These are phyloP conservation scores for Pseudopithomyces chartarum DNA, from an alignment of 2,329 filamentous ascomycete genomes.

Conservation along the genomic window DNA sequence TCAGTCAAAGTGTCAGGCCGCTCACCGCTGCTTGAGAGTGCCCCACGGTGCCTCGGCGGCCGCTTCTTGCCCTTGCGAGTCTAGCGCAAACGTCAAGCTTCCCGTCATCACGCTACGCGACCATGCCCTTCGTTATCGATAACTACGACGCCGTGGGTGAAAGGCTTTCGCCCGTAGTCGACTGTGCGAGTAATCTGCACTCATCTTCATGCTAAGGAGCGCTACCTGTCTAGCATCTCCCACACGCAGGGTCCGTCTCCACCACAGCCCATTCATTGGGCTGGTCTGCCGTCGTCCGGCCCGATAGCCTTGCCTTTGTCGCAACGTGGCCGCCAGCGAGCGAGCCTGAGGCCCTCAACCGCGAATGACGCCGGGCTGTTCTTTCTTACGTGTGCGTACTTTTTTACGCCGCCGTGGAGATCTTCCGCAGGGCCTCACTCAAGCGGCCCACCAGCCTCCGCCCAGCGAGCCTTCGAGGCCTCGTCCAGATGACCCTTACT, in stretches of 20 bases:
- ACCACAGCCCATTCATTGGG: conserved; percentile 6
- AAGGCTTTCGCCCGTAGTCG: not conserved
- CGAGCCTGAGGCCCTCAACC: not conserved
- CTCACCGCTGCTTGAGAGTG: conserved; percentile 11
- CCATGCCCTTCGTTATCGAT: not conserved
- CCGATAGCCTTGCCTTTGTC: conserved; percentile 9
- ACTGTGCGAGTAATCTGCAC: too few species aligned
- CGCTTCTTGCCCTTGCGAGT: not conserved
- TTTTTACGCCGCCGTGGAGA: conserved; percentile 5
- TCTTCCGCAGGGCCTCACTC: conserved; percentile 13
- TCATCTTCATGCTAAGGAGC: conserved; percentile 3
- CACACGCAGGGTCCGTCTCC: conserved; percentile 5
- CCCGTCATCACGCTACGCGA: not conserved
- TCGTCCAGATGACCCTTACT: conserved; percentile 9
- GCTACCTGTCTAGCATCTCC: conserved; percentile 1
- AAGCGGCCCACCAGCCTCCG: conserved; percentile 16
- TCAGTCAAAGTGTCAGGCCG: conserved; percentile 7
- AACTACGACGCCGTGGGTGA: not conserved
- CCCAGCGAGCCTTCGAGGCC: conserved; percentile 26
- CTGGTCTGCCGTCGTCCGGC: conserved; percentile 9
- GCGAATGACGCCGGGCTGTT: conserved; percentile 12
- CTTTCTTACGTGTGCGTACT: too few species aligned
- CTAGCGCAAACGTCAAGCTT: not conserved
- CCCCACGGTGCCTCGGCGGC: not conserved
- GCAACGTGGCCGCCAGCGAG: conserved; percentile 19